These are phyloP conservation scores for Rhipidocladum racemiflorum DNA, from an alignment of 176 grass and related monocot genomes.

Conservation along the genomic window DNA sequence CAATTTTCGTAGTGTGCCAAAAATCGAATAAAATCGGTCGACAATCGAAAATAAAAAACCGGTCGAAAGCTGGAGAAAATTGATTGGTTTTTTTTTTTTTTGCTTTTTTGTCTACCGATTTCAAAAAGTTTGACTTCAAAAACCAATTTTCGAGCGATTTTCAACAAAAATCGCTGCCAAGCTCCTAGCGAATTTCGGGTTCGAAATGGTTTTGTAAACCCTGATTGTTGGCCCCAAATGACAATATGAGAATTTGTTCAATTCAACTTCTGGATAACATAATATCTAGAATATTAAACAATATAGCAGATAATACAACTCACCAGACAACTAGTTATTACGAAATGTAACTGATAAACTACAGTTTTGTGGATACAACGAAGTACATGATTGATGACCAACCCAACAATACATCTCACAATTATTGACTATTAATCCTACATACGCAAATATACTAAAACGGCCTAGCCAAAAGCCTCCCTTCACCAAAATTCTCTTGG, in stretches of 20 bases:
- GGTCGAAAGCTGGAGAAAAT: too few species aligned
- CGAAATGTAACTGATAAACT: slow-evolving; percentile 36
- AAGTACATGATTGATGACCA: slow-evolving; percentile 14
- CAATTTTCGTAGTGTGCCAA: too few species aligned
- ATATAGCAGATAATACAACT: slow-evolving; percentile 23
- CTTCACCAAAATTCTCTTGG: slow-evolving; percentile 1
- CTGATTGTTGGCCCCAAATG: not conserved
- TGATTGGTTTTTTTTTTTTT: too few species aligned
- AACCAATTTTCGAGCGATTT: too few species aligned
- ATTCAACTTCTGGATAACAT: not conserved
- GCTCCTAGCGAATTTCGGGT: too few species aligned
- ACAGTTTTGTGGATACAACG: slow-evolving; percentile 26
- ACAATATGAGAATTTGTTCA: not conserved
- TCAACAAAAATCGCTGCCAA: too few species aligned
- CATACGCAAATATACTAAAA: slow-evolving; percentile 24
- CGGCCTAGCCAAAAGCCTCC: not conserved
- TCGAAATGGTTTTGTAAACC: too few species aligned
- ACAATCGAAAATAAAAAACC: too few species aligned
- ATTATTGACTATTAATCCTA: not conserved
- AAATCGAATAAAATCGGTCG: too few species aligned
- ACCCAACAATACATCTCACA: not conserved
- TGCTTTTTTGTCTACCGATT: too few species aligned
- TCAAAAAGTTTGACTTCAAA: too few species aligned
- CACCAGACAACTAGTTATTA: slow-evolving; percentile 16
- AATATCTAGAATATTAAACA: not conserved